Evolutionary conservation across 768 basidiomycete species (phyloP).

Genomic region (Termitomyces sp.): DNA sequence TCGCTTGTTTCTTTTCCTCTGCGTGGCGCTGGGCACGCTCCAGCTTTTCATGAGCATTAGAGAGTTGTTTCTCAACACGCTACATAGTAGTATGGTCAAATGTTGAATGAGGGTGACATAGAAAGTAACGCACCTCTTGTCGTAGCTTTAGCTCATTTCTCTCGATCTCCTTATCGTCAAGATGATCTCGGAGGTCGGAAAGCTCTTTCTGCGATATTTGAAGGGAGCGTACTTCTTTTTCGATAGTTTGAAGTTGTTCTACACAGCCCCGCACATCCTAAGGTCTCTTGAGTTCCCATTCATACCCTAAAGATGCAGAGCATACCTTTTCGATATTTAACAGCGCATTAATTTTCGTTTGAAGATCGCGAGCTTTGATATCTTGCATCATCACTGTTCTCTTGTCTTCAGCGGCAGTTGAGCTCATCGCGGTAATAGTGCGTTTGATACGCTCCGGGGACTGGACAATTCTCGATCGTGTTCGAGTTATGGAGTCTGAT

Average conservation of each 20-base stretch:
- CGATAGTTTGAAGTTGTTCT: constrained; percentile 75
- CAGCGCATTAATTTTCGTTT: constrained; percentile 69
- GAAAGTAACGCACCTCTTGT: constrained; percentile 52
- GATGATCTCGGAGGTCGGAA: constrained; percentile 62
- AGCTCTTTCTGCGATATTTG: constrained; percentile 67
- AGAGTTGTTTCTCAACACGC: constrained; percentile 79
- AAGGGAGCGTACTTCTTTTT: constrained; percentile 64
- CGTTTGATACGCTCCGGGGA: constrained; percentile 88
- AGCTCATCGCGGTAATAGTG: constrained; percentile 75
- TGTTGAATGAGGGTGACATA: neutral
- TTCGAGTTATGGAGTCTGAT: constrained; percentile 60
- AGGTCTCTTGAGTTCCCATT: neutral
- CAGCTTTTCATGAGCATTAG: constrained; percentile 81
- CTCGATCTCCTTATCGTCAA: constrained; percentile 75
- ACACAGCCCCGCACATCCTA: constrained; percentile 72
- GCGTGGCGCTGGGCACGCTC: constrained; percentile 76
- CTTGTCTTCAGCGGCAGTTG: constrained; percentile 69
- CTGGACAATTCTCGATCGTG: constrained; percentile 78
- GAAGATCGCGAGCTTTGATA: constrained; percentile 74
- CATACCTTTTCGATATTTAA: constrained; percentile 73
- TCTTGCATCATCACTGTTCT: constrained; percentile 62
- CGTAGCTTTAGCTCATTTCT: constrained; percentile 64
- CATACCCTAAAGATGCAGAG: neutral
- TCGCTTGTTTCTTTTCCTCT: constrained; percentile 76
- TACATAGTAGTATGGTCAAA: constrained; percentile 27